Base-by-base conservation (phyloP, 129 eudicot species). In the Smallanthus sonchifolius region DNA sequence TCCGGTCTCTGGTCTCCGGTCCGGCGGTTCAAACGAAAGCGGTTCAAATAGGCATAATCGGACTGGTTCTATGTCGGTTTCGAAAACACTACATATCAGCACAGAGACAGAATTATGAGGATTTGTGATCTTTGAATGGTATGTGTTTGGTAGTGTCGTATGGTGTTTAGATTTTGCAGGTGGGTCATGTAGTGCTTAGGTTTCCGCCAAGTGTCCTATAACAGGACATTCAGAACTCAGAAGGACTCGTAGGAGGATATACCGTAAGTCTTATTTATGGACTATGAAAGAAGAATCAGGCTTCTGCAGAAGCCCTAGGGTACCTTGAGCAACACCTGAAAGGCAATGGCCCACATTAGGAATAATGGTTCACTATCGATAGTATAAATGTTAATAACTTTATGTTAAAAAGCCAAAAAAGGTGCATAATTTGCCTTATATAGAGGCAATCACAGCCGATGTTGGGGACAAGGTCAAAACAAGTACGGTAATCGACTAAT, bases 181-280 rank as follows among this genome's bases (percentile, higher is more conserved):
- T 45, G 51, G 16, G n/a, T 45, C n/a, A 45, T 45, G 51, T 45
- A 10, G 51, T 45, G 51, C n/a, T 3, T 45, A 45, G 68, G 15
- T 72, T 57, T 72, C 55, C 7, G 11, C 56, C 30, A 6, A 34
- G 68, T 73, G 44, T 39, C 10, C 49, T 66, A 7, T 37, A 54
- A 6, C 48, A 37, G 32, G 24, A 19, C n/a, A 3, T 71, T 54
- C 36, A 37, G 77, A 43, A 3, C 54, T 54, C 36, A 37, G 77
- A 43, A 73, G 60, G 77, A 57, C 68, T 57, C 1, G n/a, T 73
- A 38, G 77, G 69, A 73, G 68, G 69, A 28, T 59, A 14, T 30
- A 57, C 8, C 28, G 14, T 42, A 15, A 15, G 44, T 28, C 40
- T 28, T 72, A 40, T 20, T 57, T 42, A 42, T 42, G 7, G 56